Conservation (phyloP, 2,329 filamentous ascomycete species). For the Pleurostoma richardsiae region DNA sequence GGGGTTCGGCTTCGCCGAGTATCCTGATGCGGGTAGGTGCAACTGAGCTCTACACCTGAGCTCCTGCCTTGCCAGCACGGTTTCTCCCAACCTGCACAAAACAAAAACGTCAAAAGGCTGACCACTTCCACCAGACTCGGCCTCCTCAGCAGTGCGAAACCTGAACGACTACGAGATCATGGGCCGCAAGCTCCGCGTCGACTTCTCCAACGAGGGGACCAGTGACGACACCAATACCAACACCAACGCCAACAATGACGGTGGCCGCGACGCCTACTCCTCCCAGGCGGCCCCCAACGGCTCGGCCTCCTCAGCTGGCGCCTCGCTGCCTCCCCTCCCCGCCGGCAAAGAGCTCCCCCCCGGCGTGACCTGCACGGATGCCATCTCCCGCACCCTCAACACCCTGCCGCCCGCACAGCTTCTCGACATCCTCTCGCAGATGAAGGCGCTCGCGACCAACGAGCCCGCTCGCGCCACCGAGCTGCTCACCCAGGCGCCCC, state of each 20-base stretch:
- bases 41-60: neutral
- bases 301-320: slow-evolving; percentile 21
- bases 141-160: slow-evolving; percentile 90
- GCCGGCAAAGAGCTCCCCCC: slow-evolving; percentile 78
- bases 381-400: slow-evolving; percentile 85
- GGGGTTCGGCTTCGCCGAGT: slow-evolving; percentile 95
- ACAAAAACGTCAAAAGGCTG: no score
- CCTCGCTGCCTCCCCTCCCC: slow-evolving; percentile 70
- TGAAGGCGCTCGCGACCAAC: slow-evolving; percentile 81
- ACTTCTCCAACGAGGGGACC: slow-evolving; percentile 91
- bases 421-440: slow-evolving; percentile 87
- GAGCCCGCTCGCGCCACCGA: slow-evolving; percentile 83
- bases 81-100: neutral
- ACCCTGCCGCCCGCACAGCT: slow-evolving; percentile 84
- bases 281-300: slow-evolving; percentile 21
- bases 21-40: slow-evolving; percentile 73
- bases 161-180: slow-evolving; percentile 94
- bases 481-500: slow-evolving; percentile 81
- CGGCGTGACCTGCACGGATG: slow-evolving; percentile 79
- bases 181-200: slow-evolving; percentile 88
- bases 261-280: slow-evolving; percentile 14
- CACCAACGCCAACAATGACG: slow-evolving; percentile 9
- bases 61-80: neutral
- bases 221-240: slow-evolving; percentile 58
- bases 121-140: slow-evolving; percentile 51